Evolutionary conservation across 1,139 yeast genomes (phyloP), one percentile per base, ranked within the genome.

Genomic region (Yamadazyma atlantica): DNA sequence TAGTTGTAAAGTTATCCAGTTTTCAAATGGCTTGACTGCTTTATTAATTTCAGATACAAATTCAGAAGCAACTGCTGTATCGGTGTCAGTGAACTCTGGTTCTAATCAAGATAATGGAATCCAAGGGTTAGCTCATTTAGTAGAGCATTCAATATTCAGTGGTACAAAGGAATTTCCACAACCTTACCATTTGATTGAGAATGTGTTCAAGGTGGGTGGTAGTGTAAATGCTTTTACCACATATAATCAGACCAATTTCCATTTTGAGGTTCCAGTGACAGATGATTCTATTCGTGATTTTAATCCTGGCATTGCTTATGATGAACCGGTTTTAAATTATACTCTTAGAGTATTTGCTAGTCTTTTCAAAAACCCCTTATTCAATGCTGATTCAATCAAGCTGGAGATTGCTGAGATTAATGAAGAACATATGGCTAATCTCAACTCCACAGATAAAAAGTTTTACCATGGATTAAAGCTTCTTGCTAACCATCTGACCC

Each of bases 121-220:
- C 1, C 37, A 72, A 0, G 92, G 92, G 0, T 48, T 84, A 27
- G 90, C 92, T 0, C 94, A 85, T 59, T 64, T 84, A 31, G 82
- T 88, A 53, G 92, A 85, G 44, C 92, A 85, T 55, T 68, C 79
- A 73, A 46, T 84, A 1, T 70, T 80, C 36, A 65, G 75, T 34
- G 85, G 86, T 1, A 75, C 85, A 0, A 74, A 73, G 41, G 60
- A 68, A 29, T 77, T 59, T 43, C 82, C 86, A 0, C 56, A 64
- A 15, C 69, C 77, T 0, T 69, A 66, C 33, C 53, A 56, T 16
- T 77, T 78, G 41, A 70, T 73, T 35, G 70, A 70, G 13, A 44
- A 58, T 4, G 50, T 82, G 1, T 51, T 68, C 2, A 53, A 64
- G 15, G 57, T 68, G 32, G 82, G 83, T 12, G 92, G 92, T 1